Percentiles rank a stretch among this genome's conserved stretches.
These are phyloP conservation scores for Scheffersomyces ergatensis DNA, from an alignment of 805 yeast species.

Conservation along the genomic window DNA sequence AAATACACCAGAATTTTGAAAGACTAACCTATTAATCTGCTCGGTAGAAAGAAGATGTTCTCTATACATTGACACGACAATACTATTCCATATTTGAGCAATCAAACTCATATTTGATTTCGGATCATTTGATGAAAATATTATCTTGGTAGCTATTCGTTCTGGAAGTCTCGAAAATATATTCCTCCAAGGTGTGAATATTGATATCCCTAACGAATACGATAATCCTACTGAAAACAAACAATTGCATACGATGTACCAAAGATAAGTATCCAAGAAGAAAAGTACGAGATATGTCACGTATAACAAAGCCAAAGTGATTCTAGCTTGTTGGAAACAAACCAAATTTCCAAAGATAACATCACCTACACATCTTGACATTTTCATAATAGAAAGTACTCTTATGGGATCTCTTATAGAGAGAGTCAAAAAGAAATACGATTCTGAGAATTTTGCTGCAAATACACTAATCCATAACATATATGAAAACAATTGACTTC, in stretches of 20 bases:
- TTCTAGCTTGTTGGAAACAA: conserved; percentile 26
- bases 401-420: conserved; percentile 34
- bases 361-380: conserved; percentile 27
- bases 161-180: conserved; percentile 34
- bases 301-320: conserved; percentile 21
- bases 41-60: conserved; percentile 38
- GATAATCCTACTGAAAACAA: conserved; percentile 30
- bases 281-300: conserved; percentile 30
- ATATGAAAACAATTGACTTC: conserved; percentile 22
- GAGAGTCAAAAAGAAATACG: conserved; percentile 33
- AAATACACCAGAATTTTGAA: conserved; percentile 17
- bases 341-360: conserved; percentile 17
- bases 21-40: conserved; percentile 37
- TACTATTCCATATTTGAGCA: conserved; percentile 28
- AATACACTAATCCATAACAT: conserved; percentile 30
- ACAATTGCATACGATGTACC: conserved; percentile 38
- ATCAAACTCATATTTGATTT: conserved; percentile 9
- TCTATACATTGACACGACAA: conserved; percentile 27
- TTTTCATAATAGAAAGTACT: conserved; percentile 23
- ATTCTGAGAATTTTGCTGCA: conserved; percentile 31
- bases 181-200: conserved; percentile 38
- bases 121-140: conserved; percentile 9
- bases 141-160: conserved; percentile 26
- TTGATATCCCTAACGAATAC: conserved; percentile 28
- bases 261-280: conserved; percentile 38